These are phyloP conservation scores for Geotrichum australiense DNA, from an alignment of 1,139 yeast species.

Conservation along the genomic window DNA sequence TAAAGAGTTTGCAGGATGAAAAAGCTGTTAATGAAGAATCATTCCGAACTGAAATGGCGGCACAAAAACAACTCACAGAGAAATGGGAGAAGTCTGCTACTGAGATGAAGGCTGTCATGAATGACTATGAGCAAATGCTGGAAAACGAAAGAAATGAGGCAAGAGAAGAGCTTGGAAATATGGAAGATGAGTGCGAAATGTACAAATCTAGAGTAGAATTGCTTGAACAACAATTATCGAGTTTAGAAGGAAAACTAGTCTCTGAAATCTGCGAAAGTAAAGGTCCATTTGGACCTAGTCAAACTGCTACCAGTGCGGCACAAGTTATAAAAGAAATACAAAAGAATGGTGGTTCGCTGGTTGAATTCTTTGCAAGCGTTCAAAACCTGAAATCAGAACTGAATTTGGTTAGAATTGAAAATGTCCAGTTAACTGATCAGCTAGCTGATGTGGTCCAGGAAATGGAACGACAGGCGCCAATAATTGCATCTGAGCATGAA, in stretches of 20 bases:
- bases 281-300: constrained; percentile 26
- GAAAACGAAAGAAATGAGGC: constrained; percentile 35
- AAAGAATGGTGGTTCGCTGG: constrained; percentile 53
- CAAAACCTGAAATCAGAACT: constrained; percentile 55
- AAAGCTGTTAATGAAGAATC: constrained; percentile 45
- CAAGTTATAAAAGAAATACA: too few relatives aligned
- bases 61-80: constrained; percentile 56
- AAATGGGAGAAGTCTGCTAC: constrained; percentile 47
- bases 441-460: constrained; percentile 66
- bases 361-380: constrained; percentile 57
- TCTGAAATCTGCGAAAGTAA: constrained; percentile 18
- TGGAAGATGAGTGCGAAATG: constrained; percentile 30
- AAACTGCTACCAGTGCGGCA: constrained; percentile 43
- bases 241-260: constrained; percentile 30
- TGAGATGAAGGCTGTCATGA: constrained; percentile 29
- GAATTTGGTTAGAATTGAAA: constrained; percentile 62
- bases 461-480: constrained; percentile 73
- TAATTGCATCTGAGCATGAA: constrained; percentile 59
- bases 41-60: constrained; percentile 53
- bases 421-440: constrained; percentile 52
- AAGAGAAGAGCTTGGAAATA: constrained; percentile 29
- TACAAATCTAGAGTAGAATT: constrained; percentile 27
- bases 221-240: constrained; percentile 28
- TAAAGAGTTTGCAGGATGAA: constrained; percentile 45
- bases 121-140: constrained; percentile 41